Percentiles rank a stretch among this genome's conserved stretches.
Evolutionary conservation across 306 rosid species (phyloP).

Genomic region (Morella rubra): DNA sequence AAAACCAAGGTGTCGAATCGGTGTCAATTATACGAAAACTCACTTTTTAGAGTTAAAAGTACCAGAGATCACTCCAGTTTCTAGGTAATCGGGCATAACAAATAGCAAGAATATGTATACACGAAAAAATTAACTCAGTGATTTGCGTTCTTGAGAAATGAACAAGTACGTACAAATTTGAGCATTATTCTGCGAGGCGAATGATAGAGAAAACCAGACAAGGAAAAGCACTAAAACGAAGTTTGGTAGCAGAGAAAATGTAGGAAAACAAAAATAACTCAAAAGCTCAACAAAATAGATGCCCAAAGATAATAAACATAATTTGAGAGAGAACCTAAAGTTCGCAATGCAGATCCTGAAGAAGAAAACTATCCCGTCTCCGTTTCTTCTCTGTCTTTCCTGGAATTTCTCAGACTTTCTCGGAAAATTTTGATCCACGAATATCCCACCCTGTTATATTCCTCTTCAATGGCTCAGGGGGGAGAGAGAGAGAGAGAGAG

Average conservation of each 20-base stretch:
- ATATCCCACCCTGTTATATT: neutral
- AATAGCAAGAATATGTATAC: neutral
- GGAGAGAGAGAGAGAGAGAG: neutral
- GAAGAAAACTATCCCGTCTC: neutral
- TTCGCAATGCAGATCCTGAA: slow-evolving; percentile 20
- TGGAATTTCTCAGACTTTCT: neutral
- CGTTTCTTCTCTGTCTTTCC: neutral
- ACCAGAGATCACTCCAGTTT: neutral
- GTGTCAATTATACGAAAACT: neutral
- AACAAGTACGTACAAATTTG: neutral
- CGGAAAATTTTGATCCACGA: neutral
- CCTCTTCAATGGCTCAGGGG: neutral
- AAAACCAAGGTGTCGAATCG: neutral
- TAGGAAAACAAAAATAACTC: neutral
- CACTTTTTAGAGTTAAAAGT: neutral
- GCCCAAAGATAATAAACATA: neutral
- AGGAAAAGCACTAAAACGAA: neutral
- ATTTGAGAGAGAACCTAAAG: neutral
- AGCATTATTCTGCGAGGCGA: neutral
- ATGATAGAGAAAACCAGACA: neutral
- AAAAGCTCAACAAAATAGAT: neutral
- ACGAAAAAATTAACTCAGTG: neutral
- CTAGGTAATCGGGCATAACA: neutral
- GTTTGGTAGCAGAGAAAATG: neutral
- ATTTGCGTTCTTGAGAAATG: neutral